Evolutionary conservation across 805 yeast genomes (phyloP).

Genomic region (Zygoascus tannicola): DNA sequence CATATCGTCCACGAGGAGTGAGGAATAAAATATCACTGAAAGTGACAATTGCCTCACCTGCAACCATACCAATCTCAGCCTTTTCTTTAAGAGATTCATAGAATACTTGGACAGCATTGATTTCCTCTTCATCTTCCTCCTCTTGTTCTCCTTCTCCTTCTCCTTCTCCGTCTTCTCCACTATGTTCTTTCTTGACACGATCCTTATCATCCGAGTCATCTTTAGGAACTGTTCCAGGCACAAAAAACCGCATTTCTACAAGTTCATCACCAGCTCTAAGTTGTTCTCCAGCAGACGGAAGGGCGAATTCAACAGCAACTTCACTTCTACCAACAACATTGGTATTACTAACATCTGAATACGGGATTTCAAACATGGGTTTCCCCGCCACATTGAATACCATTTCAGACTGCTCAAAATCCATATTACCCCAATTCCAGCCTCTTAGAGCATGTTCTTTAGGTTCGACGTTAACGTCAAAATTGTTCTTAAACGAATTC

Average conservation of each 20-base stretch:
- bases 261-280: constrained; percentile 86
- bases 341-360: constrained; percentile 66
- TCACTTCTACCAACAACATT: constrained; percentile 88
- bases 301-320: constrained; percentile 78
- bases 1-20: constrained; percentile 98
- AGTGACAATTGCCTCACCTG: constrained; percentile 92
- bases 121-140: constrained; percentile 36
- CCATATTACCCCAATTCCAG: constrained; percentile 98
- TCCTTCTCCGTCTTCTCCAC: constrained; percentile 19
- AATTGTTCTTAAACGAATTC: constrained; percentile 71
- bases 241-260: constrained; percentile 86
- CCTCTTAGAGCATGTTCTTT: constrained; percentile 92
- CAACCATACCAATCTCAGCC: constrained; percentile 89
- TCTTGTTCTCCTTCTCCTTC: constrained; percentile 31
- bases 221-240: constrained; percentile 69
- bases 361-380: constrained; percentile 89
- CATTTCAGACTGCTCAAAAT: constrained; percentile 85
- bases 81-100: constrained; percentile 86
- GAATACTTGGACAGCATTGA: constrained; percentile 72
- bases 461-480: constrained; percentile 63
- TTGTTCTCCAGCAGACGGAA: constrained; percentile 39
- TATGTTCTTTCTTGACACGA: constrained; percentile 23
- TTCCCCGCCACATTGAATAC: constrained; percentile 76
- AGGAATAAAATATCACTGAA: constrained; percentile 84
- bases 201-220: constrained; percentile 25